These are phyloP conservation scores for Colletotrichum nymphaeae DNA, from an alignment of 2,329 filamentous ascomycete species.

Conservation along the genomic window DNA sequence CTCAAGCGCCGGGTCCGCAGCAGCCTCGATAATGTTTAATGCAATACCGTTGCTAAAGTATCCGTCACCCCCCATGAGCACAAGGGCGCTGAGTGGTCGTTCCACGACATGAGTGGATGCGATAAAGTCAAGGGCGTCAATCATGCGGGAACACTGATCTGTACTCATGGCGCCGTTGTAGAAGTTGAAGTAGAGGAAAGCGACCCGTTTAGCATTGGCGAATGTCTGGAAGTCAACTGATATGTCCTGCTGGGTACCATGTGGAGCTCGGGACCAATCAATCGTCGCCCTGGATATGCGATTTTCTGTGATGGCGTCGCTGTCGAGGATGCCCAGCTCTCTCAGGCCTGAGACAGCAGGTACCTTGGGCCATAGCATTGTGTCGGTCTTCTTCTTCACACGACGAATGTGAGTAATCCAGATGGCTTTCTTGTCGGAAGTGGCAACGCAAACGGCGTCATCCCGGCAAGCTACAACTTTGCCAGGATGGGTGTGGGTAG, in stretches of 20 bases:
- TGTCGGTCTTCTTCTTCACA: conserved; percentile 49
- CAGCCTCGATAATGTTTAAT: conserved; percentile 55
- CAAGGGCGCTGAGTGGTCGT: conserved; percentile 47
- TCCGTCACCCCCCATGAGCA: conserved; percentile 51
- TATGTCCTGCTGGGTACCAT: conserved; percentile 51
- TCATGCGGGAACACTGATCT: conserved; percentile 48
- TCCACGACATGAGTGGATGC: conserved; percentile 42
- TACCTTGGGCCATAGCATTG: conserved; percentile 54
- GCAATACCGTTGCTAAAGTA: conserved; percentile 58
- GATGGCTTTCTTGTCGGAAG: conserved; percentile 51
- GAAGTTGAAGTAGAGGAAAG: conserved; percentile 55
- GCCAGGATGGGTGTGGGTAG: conserved; percentile 36
- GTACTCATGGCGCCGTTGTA: conserved; percentile 58
- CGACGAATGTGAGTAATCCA: conserved; percentile 55
- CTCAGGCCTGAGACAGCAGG: conserved; percentile 48
- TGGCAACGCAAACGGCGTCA: conserved; percentile 49
- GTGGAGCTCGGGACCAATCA: conserved; percentile 44
- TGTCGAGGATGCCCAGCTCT: conserved; percentile 45
- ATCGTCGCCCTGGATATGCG: conserved; percentile 27
- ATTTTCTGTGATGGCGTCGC: conserved; percentile 32
- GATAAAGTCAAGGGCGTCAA: conserved; percentile 49
- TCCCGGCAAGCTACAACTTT: conserved; percentile 49
- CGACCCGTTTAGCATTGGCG: conserved; percentile 41
- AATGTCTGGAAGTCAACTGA: conserved; percentile 50
- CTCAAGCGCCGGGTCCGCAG: conserved; percentile 48